phyloP scores from a whole-genome alignment of 345 rosid species.

The Melaleuca quinquenervia region DNA sequence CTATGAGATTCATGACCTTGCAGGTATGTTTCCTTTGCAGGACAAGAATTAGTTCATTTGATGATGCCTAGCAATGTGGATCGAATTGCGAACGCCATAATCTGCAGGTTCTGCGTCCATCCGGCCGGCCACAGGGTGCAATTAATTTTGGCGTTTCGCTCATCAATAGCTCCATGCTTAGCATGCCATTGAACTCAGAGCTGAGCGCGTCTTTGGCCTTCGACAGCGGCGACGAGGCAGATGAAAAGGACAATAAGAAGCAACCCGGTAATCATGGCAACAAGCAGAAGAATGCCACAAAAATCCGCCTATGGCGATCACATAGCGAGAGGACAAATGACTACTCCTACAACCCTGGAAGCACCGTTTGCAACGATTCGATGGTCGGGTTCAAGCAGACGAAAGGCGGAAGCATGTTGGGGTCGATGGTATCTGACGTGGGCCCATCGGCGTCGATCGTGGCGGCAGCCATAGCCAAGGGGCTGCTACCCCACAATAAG shows the following conservation, averaged over 20 bases:
- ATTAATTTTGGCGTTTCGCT: slow-evolving; percentile 63
- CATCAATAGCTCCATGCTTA: slow-evolving; percentile 52
- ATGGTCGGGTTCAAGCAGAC: not conserved
- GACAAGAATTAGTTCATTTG: not conserved
- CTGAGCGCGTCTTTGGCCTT: slow-evolving; percentile 14
- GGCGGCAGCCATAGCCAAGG: slow-evolving; percentile 89
- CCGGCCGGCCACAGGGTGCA: slow-evolving; percentile 86
- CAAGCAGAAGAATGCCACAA: not conserved
- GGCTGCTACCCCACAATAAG: slow-evolving; percentile 32
- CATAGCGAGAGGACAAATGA: slow-evolving; percentile 47
- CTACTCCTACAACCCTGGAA: slow-evolving; percentile 3
- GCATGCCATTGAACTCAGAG: slow-evolving; percentile 69
- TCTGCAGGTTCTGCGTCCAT: slow-evolving; percentile 48
- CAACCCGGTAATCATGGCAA: not conserved
- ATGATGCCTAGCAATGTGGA: not conserved
- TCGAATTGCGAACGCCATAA: slow-evolving; percentile 10
- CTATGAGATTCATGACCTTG: slow-evolving; percentile 33
- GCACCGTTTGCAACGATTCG: not conserved
- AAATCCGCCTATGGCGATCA: slow-evolving; percentile 37
- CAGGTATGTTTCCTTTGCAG: slow-evolving; percentile 3
- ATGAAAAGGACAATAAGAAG: not conserved
- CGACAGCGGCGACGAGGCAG: not conserved
- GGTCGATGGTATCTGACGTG: slow-evolving; percentile 35
- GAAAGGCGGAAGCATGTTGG: slow-evolving; percentile 13
- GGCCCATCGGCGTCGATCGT: slow-evolving; percentile 97